phyloP scores from a whole-genome alignment of 2,329 filamentous ascomycete species.

The Neopestalotiopsis rosae region DNA sequence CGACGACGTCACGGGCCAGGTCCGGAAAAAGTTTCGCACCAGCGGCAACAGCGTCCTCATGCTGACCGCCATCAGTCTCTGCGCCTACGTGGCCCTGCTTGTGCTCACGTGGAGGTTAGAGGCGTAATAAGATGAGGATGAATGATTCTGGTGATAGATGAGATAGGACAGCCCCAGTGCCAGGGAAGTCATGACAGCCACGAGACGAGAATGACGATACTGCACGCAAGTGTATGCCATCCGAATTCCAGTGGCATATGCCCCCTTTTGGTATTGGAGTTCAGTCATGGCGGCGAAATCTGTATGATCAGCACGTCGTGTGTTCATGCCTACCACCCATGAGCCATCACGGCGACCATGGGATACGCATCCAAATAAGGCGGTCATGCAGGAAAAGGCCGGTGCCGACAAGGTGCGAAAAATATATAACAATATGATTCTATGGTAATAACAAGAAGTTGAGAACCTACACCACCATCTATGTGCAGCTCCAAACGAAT shows the following conservation, averaged over 20 bases:
- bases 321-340: no score
- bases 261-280: no score
- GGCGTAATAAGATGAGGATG: constrained; percentile 23
- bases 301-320: no score
- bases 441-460: background rate
- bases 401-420: background rate
- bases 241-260: no score
- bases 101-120: constrained; percentile 57
- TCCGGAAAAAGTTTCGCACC: constrained; percentile 64
- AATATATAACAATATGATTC: constrained; percentile 4
- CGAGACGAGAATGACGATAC: no score
- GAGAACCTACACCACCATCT: background rate
- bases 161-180: background rate
- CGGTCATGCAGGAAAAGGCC: background rate
- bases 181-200: no score
- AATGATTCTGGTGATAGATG: background rate
- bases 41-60: constrained; percentile 67
- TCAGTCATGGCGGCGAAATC: no score
- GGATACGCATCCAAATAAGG: no score
- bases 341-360: no score
- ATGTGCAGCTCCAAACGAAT: constrained; percentile 8
- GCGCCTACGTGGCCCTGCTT: constrained; percentile 62
- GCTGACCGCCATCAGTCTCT: constrained; percentile 60
- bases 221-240: no score
- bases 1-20: constrained; percentile 43